Evolutionary conservation across 352 stramenopile species (phyloP), one percentile per base, ranked within the genome.

Genomic region (Pythium chondricola): DNA sequence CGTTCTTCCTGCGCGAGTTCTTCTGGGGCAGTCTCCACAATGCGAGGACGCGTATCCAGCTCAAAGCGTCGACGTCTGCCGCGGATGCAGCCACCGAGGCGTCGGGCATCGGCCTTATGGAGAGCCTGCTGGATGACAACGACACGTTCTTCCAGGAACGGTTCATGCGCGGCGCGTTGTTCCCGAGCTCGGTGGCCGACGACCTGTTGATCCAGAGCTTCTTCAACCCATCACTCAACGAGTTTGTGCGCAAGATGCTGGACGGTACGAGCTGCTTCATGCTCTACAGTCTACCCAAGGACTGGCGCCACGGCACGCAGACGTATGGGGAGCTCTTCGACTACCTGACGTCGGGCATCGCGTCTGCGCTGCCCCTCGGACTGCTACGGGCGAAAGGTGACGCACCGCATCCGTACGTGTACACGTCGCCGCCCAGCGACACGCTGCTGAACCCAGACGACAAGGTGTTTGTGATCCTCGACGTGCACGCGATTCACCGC

Each of bases 231-330:
- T 91, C 79, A 16, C 57, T 93, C n/a, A 90, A 93, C 52, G 60
- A 65, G 44, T 92, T 93, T 25, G 82, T 93, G 21, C 74, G 74
- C 11, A 83, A 84, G 48, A 88, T 90, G 51, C 61, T 93, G 7
- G 78, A 92, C 48, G 83, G 83, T 22, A 88, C 85, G 44, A 88
- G 78, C 57, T 90, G 82, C 32, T 93, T 93, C 41, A 86, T 88
- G 54, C 64, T 91, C 3, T 93, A 92, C 50, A 66, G 87, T 21
- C 33, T 93, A 4, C 83, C 83, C 0, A 70, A 74, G 40, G 39
- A 70, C n/a, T 69, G 81, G 49, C 73, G 78, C 11, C 50, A 57
- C 0, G 60, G 52, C n/a, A 40, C 59, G 2, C 55, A 80, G 18
- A 65, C 74, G 26, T 94, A 88, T 52, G 71, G 78, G 41, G 65